Conservation (phyloP, 768 basidiomycete genomes). For the Tulasnella sp. region DNA sequence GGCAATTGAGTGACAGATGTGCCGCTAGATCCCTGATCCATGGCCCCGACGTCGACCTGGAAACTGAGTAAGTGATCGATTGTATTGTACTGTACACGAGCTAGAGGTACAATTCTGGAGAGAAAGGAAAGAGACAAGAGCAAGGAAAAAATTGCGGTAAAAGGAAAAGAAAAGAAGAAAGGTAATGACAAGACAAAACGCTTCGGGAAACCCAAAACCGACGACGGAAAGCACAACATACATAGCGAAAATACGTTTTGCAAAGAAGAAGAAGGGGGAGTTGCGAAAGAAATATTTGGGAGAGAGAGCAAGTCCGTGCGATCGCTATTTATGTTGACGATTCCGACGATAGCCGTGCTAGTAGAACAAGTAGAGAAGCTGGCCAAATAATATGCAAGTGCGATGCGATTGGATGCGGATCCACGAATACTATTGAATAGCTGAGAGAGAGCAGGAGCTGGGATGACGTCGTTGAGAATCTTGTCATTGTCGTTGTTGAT, state of each 20-base stretch:
- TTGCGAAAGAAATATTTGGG: neutral
- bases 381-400: neutral
- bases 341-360: neutral
- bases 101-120: neutral
- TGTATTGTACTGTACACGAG: neutral
- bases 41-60: too few species aligned
- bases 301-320: neutral
- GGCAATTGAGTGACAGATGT: too few species aligned
- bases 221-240: neutral
- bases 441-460: neutral
- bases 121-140: neutral
- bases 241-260: neutral
- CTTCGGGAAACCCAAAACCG: neutral
- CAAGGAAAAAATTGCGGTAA: neutral
- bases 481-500: neutral
- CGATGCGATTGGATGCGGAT: neutral
- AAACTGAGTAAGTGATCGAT: too few species aligned
- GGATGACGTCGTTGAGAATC: neutral
- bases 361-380: neutral
- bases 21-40: too few species aligned
- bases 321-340: neutral
- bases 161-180: neutral
- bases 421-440: neutral
- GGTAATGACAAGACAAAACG: too few species aligned
- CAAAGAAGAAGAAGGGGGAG: too few species aligned